These are phyloP conservation scores for Paramecium bursaria DNA, from an alignment of 73 alveolate species.

Conservation along the genomic window DNA sequence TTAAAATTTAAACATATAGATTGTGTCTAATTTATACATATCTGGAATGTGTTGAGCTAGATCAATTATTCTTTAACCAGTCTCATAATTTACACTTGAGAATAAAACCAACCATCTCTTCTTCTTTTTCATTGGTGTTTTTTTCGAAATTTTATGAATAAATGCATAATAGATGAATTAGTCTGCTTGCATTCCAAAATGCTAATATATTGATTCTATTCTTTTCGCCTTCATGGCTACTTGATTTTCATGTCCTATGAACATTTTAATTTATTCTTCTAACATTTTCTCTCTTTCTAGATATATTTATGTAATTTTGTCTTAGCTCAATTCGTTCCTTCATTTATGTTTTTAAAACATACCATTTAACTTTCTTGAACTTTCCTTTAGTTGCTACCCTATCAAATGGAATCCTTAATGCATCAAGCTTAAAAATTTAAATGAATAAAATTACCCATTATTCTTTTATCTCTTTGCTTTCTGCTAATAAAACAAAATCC, in stretches of 20 bases:
- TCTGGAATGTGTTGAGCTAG: neutral
- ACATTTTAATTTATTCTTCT: neutral
- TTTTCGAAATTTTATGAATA: neutral
- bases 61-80: neutral
- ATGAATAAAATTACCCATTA: constrained; percentile 16
- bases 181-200: constrained; percentile 5
- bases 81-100: neutral
- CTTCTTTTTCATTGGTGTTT: neutral
- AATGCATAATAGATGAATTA: neutral
- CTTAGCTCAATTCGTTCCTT: constrained; percentile 1
- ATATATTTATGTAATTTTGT: constrained; percentile 1
- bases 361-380: constrained; percentile 19
- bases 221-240: neutral
- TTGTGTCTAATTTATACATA: neutral
- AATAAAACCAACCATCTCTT: constrained; percentile 14
- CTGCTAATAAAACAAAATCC: constrained; percentile 22
- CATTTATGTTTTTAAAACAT: neutral
- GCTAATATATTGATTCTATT: neutral
- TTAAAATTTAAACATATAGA: too few relatives aligned
- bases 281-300: constrained; percentile 44
- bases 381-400: neutral
- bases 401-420: constrained; percentile 32
- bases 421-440: constrained; percentile 32
- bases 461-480: constrained; percentile 28
- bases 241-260: neutral